phyloP scores from a whole-genome alignment of 805 yeast genomes.

The Zygoascus bituminiphila region DNA sequence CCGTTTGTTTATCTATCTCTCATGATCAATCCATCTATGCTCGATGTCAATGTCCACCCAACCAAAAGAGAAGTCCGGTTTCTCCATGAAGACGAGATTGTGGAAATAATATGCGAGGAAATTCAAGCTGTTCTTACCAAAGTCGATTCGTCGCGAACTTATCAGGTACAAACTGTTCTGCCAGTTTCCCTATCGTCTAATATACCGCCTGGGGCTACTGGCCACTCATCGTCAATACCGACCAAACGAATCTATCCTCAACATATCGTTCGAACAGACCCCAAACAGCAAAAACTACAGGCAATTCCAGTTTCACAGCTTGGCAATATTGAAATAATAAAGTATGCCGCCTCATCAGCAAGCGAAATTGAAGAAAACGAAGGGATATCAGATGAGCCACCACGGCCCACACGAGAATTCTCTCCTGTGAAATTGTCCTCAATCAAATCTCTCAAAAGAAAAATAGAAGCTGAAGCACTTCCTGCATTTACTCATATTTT shows the following conservation, averaged over 20 bases:
- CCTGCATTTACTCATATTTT: conserved; percentile 57
- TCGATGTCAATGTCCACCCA: conserved; percentile 95
- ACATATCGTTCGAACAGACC: conserved; percentile 64
- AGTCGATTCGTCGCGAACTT: conserved; percentile 61
- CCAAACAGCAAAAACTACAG: conserved; percentile 49
- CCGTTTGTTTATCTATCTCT: conserved; percentile 74
- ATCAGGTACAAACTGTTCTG: conserved; percentile 52
- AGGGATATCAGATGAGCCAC: not conserved
- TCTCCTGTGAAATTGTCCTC: conserved; percentile 19
- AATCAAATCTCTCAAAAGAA: conserved; percentile 45
- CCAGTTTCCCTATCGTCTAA: conserved; percentile 19
- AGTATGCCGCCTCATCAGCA: not conserved
- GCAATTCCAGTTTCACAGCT: conserved; percentile 20
- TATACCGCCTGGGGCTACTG: not conserved
- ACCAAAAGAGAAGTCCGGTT: conserved; percentile 89
- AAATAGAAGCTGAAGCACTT: conserved; percentile 40
- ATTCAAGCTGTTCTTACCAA: conserved; percentile 45
- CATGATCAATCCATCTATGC: conserved; percentile 53
- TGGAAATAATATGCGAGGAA: conserved; percentile 45
- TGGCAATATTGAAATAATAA: not conserved
- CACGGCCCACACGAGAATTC: not conserved
- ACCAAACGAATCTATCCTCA: conserved; percentile 44
- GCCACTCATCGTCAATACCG: not conserved
- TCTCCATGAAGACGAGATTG: conserved; percentile 76
- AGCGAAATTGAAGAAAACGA: not conserved